Base-by-base conservation (phyloP, 768 basidiomycete genomes). In the Solioccasus polychromus region DNA sequence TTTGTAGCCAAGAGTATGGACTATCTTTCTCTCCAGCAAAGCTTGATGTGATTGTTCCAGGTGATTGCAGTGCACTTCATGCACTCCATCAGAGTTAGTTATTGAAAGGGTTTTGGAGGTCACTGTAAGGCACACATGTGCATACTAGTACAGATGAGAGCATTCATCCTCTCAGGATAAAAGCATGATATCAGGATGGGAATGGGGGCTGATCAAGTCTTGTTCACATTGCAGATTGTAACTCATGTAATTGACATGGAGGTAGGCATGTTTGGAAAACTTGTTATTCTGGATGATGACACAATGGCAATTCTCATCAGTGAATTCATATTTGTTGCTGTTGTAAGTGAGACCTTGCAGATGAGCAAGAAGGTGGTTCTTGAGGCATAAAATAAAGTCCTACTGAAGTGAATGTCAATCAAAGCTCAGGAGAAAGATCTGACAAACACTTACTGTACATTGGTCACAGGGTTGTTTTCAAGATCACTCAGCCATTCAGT, bases 71-170 rank as follows among this genome's bases (percentile, higher is more conserved):
- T n/a, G n/a, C n/a, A n/a, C n/a, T n/a, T n/a, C n/a, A n/a, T n/a
- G n/a, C n/a, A n/a, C n/a, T n/a, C n/a, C n/a, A n/a, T n/a, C n/a
- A n/a, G n/a, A n/a, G n/a, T n/a, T n/a, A n/a, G n/a, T n/a, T n/a
- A n/a, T n/a, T n/a, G n/a, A n/a, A n/a, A n/a, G n/a, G n/a, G n/a
- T n/a, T n/a, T n/a, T n/a, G n/a, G n/a, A n/a, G n/a, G n/a, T n/a
- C n/a, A n/a, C n/a, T n/a, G n/a, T n/a, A n/a, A n/a, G n/a, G n/a
- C 35, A 14, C 35, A 61, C 50, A 0, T 41, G 41, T 0, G 41
- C 55, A 53, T 76, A 76, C 69, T 66, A 71, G 30, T 66, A 75
- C 0, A 67, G 70, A 22, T 75, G 68, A 1, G 31, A 31, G 4
- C 5, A 12, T 9, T 55, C 29, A 2, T 50, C 61, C 62, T n/a